Base-by-base conservation (phyloP, 2,329 filamentous ascomycete genomes). In the Colletotrichum tamarilloi region DNA sequence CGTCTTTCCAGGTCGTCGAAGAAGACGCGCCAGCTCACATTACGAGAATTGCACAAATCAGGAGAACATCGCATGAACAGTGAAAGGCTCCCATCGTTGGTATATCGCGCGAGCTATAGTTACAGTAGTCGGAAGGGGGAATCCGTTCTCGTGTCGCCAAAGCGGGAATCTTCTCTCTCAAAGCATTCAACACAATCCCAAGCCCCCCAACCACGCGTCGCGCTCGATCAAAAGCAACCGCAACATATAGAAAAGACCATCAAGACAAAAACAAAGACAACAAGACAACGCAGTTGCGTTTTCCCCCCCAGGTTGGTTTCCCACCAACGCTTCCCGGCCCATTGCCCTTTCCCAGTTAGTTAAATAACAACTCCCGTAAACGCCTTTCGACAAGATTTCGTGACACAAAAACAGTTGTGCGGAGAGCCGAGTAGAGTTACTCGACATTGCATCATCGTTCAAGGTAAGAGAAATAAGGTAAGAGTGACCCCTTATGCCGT, bases 101-200 rank as follows among this genome's bases (percentile, higher is more conserved):
- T 73, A 73, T 70, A 70, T 73, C 70, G 70, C 70, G 70, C 62
- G 60, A 60, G 60, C 70, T 73, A 73, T 70, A 72, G 70, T 73
- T 73, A 73, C 70, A 73, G 55, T 70, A 52, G 42, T 73, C 49
- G 62, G 28, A 35, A 53, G 42, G n/a, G 60, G 32, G 42, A 42
- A 42, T 12, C 19, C 7, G 60, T 63, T 63, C 60, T 42, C 60
- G 6, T 6, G 42, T 19, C 6, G 42, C 7, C 16, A 49, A n/a
- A 49, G 42, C 42, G 42, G 42, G 42, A 49, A 49, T 49, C 42
- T 55, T 38, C 62, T 22, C 62, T 22, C 52, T 55, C 49, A 14
- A 49, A 49, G 19, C 19, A 46, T 19, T n/a, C 7, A 49, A n/a
- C 16, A 49, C 42, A 49, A 49, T 19, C 16, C 16, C 16, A n/a